Base-by-base conservation (phyloP, 2,329 filamentous ascomycete species). In the Ascochyta rabiei region DNA sequence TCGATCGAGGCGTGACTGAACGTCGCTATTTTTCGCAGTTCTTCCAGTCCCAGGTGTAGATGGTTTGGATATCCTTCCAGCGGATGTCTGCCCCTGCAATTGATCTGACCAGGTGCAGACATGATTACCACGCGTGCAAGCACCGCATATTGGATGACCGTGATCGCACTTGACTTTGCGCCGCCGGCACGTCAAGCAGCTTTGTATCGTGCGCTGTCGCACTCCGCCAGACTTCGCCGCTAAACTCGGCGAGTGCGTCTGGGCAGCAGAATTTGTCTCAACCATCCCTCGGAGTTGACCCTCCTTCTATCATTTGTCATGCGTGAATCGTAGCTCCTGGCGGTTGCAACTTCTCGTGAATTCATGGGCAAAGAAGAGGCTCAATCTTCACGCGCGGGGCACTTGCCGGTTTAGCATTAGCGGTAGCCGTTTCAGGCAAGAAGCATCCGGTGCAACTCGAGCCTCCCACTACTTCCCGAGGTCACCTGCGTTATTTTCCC, bases 161-260 rank as follows among this genome's bases (percentile, higher is more conserved):
- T 75, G 74, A 38, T 75, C 74, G 55, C 74, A 76, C 48, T 69
- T 69, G 39, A 76, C 74, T 56, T 76, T 76, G 51, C 74, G 63
- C 37, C 73, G 67, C 13, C 74, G 62, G 51, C 74, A 76, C 7
- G 74, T 76, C 38, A 75, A 60, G 52, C 73, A 76, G 18, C 73
- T 75, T 16, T 72, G 70, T 41, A 76, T 76, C 40, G 73, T 62
- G 54, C 73, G 67, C 53, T 73, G 72, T 35, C 73, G 69, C 28
- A 71, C 71, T 28, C 67, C 66, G 28, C 61, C 56, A 31, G 63
- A 57, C 43, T 71, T 74, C 45, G 48, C 51, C n/a, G 60, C 58
- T 39, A 61, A 56, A 34, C 41, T 63, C 34, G 68, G 64, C 53
- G 64, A 69, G 26, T 67, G 66, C 33, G 66, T 60, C 49, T 65